phyloP scores from a whole-genome alignment of 176 grass and related monocot genomes.

The Phoenix roebelenii region DNA sequence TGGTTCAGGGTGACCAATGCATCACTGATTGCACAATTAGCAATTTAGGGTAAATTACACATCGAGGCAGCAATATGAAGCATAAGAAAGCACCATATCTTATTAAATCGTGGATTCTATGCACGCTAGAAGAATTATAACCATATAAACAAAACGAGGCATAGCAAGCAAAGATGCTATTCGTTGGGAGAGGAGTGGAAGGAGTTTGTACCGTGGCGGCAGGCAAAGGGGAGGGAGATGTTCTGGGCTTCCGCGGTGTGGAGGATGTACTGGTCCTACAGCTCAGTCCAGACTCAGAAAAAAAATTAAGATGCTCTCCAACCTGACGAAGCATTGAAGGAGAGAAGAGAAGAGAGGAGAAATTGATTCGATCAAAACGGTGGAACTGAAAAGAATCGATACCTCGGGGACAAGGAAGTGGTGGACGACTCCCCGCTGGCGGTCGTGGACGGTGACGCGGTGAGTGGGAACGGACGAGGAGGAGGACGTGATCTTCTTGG shows the following conservation, averaged over 20 bases:
- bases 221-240: constrained; percentile 71
- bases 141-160: too few species aligned
- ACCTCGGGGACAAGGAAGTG: constrained; percentile 91
- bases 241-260: constrained; percentile 83
- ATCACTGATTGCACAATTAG: too few species aligned
- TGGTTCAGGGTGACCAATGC: too few species aligned
- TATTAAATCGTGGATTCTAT: too few species aligned
- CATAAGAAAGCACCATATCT: too few species aligned
- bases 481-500: neutral
- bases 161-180: too few species aligned
- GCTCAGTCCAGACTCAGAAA: neutral
- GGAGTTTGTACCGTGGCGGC: constrained; percentile 58
- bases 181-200: too few species aligned
- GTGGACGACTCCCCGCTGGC: constrained; percentile 64
- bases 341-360: neutral
- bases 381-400: too few species aligned
- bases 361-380: neutral
- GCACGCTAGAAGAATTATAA: too few species aligned
- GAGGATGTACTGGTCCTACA: constrained; percentile 88
- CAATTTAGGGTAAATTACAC: too few species aligned
- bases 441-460: constrained; percentile 84
- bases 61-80: too few species aligned
- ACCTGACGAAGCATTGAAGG: neutral
- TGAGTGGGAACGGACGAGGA: constrained; percentile 27
- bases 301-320: neutral